A percentile compares a stretch with the other conserved stretches of the same genome.
These are phyloP conservation scores for Penicillium parvum DNA, from an alignment of 495 filamentous ascomycete species.

Conservation along the genomic window DNA sequence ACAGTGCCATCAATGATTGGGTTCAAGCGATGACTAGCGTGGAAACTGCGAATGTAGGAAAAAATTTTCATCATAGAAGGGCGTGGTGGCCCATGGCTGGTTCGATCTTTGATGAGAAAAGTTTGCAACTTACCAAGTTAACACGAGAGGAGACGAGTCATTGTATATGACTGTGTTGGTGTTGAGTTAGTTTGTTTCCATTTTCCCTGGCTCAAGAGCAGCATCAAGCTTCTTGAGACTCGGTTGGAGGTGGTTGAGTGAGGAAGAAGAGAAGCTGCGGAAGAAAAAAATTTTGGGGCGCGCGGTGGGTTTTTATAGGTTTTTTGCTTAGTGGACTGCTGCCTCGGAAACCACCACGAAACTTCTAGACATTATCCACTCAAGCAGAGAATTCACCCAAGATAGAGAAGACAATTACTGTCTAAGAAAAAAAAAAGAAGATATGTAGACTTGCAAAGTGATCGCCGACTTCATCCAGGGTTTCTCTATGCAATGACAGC, in stretches of 20 bases:
- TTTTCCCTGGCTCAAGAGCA: background rate
- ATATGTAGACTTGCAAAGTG: too few relatives aligned
- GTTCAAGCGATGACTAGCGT: slow-evolving; percentile 50
- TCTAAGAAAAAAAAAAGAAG: too few relatives aligned
- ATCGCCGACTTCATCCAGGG: too few relatives aligned
- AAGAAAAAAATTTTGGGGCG: slow-evolving; percentile 28
- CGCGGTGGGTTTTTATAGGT: slow-evolving; percentile 36
- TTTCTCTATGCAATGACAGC: too few relatives aligned
- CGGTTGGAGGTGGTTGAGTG: slow-evolving; percentile 1
- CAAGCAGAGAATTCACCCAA: too few relatives aligned
- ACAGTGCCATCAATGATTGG: slow-evolving; percentile 42
- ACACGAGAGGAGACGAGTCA: slow-evolving; percentile 8
- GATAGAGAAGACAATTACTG: too few relatives aligned
- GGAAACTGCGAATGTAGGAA: slow-evolving; percentile 54
- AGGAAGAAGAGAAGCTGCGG: slow-evolving; percentile 18
- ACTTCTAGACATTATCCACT: slow-evolving; percentile 27
- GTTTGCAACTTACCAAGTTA: slow-evolving; percentile 22
- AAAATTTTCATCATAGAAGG: slow-evolving; percentile 45
- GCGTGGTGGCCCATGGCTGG: slow-evolving; percentile 22
- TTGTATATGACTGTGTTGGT: background rate
- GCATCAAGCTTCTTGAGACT: background rate
- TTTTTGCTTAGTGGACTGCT: slow-evolving; percentile 30
- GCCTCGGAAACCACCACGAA: slow-evolving; percentile 34
- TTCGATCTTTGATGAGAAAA: slow-evolving; percentile 8
- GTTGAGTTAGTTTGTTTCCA: too few relatives aligned